These are phyloP conservation scores for Moringa oleifera DNA, from an alignment of 345 rosid species.

Conservation along the genomic window DNA sequence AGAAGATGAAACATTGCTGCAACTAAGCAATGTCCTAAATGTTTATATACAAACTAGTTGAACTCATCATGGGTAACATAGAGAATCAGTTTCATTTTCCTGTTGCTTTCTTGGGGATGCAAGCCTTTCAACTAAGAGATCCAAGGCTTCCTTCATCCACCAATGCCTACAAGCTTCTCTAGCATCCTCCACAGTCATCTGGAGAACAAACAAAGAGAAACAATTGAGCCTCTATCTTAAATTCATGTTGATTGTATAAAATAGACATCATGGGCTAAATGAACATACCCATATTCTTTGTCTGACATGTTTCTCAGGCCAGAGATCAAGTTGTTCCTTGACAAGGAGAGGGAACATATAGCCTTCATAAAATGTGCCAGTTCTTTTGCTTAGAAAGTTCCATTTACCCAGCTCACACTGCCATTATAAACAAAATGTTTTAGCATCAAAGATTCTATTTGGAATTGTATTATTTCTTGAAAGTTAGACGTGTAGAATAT, in stretches of 20 bases:
- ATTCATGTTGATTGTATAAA: too few species aligned
- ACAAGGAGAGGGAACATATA: conserved; percentile 88
- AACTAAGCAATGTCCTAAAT: too few species aligned
- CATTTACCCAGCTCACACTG: conserved; percentile 76
- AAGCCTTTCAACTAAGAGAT: conserved; percentile 47
- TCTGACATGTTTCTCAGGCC: conserved; percentile 72
- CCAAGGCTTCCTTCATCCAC: conserved; percentile 97
- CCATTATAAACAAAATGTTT: too few species aligned
- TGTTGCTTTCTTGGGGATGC: background rate
- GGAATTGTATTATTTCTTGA: too few species aligned
- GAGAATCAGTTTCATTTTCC: too few species aligned
- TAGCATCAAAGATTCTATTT: too few species aligned
- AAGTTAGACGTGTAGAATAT: background rate
- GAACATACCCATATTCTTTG: conserved; percentile 75
- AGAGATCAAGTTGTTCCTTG: conserved; percentile 59
- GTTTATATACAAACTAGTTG: too few species aligned
- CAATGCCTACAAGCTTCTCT: conserved; percentile 74
- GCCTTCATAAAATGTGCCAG: conserved; percentile 78
- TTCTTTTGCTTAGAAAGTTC: conserved; percentile 73
- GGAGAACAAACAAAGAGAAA: background rate
- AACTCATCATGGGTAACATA: too few species aligned
- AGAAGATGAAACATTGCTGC: too few species aligned
- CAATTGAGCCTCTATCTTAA: too few species aligned
- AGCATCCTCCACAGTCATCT: conserved; percentile 67
- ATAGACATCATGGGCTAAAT: too few species aligned